Evolutionary conservation across 805 yeast species (phyloP), one percentile per base, ranked within the genome.

Genomic region (Candida gorgasii): DNA sequence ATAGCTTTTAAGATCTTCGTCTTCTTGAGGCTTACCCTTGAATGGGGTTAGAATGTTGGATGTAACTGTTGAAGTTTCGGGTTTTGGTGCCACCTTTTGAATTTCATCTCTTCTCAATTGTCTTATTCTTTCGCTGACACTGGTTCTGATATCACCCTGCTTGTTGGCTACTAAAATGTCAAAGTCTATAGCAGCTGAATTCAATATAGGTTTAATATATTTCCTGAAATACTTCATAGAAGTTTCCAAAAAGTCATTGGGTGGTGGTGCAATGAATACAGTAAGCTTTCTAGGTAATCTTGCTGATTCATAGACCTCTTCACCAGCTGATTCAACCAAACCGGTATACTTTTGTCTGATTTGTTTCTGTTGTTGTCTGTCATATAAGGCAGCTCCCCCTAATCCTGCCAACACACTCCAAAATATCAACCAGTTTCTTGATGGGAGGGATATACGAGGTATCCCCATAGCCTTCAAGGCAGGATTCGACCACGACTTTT

Each of bases 241-340:
- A 43, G 81, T 84, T 31, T 83, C 93, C 37, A 92, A 65, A 52
- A 80, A 87, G 59, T 92, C 97, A 54, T 87, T 86, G 15, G 99
- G 98, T 7, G 98, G 97, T n/a, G 99, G 99, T 0, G 96, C 95
- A 43, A 90, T 76, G 59, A 83, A 90, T 1, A 93, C 81, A 1
- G 86, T 80, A 36, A 93, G 68, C 52, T 83, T 86, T 45, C 99
- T 75, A 2, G 96, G 88, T 15, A 76, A 54, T 41, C 74, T 72
- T 44, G 77, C 65, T 1, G 80, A 62, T 2, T 60, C 57, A 13
- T 77, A 75, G 19, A 60, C 41, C 39, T 60, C 69, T 18, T 76
- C 58, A 11, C 92, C 79, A 34, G 76, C 59, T 12, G 61, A 64
- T 34, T 78, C 65, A 2, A 88, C 95, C 39, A 67, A 52, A 14